phyloP scores from a whole-genome alignment of 106 monocot genomes.

The Chionographis japonica region DNA sequence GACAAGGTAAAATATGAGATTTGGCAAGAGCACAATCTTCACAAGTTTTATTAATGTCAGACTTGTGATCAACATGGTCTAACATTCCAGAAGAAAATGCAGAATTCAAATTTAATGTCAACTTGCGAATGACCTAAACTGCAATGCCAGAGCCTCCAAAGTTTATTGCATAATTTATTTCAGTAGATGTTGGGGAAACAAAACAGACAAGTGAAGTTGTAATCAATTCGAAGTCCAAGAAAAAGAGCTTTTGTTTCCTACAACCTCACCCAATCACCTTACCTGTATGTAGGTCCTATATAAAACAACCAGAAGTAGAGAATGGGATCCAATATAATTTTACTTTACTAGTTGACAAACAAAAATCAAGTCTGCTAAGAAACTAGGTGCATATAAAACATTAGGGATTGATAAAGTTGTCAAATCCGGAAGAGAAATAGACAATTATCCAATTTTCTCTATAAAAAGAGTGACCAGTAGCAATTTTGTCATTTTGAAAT shows the following conservation, averaged over 20 bases:
- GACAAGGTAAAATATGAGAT: neutral
- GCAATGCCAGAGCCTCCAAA: neutral
- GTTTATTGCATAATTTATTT: neutral
- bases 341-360: neutral
- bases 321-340: conserved; percentile 12
- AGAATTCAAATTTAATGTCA: conserved; percentile 3
- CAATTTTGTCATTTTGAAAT: neutral
- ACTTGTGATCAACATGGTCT: neutral
- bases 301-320: conserved; percentile 11
- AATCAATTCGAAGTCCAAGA: neutral
- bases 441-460: conserved; percentile 1
- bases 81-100: neutral
- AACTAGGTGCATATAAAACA: conserved; percentile 1
- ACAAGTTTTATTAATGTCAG: neutral
- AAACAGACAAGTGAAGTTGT: neutral
- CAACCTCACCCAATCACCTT: conserved; percentile 1
- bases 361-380: neutral
- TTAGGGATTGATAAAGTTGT: conserved; percentile 1
- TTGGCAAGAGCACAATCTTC: neutral
- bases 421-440: neutral
- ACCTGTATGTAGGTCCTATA: conserved; percentile 6
- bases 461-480: neutral
- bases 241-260: neutral
- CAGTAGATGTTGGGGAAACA: neutral
- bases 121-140: neutral